Base-by-base conservation (phyloP, 2,329 filamentous ascomycete genomes). In the Macroventuria anomochaeta region DNA sequence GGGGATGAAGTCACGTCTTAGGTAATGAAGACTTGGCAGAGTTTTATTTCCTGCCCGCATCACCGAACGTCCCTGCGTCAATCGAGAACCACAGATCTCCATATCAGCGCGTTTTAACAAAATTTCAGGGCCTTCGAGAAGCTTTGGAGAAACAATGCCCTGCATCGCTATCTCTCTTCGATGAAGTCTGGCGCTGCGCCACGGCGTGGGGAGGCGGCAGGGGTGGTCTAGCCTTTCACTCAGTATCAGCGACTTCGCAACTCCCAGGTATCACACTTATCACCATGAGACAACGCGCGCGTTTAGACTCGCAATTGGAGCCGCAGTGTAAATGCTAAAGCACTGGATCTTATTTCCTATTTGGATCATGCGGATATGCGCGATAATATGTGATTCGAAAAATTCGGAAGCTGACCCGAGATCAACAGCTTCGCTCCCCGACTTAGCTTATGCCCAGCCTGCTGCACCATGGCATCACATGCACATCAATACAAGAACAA, bases 281-380 rank as follows among this genome's bases (percentile, higher is more conserved):
- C 37, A 7, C 10, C 11, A 20, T 40, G 17, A 40, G 15, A 7
- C 15, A 7, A 38, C 25, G 11, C n/a, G 13, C 18, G 20, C 25
- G 8, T 32, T 31, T 7, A 23, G 20, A 13, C 11, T 33, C 15
- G 42, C 42, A 15, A 29, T 39, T 37, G 37, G 28, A 43, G 38
- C 32, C 18, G 32, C 21, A 43, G 41, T 23, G 13, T 21, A 8
- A 8, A 33, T 2, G 15, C 15, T 38, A 31, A 11, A 32, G 37
- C 25, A 32, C 18, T 53, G 50, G 50, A 42, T 53, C 4, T 31
- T 11, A 26, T 42, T 47, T 34, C 37, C 50, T 47, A 39, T 43
- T 26, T 18, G 12, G 33, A 44, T 33, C 7, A 21, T n/a, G 39
- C 18, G 20, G 18, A 23, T 15, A 20, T 31, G 32, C 32, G 15